Base-by-base conservation (phyloP, 2,329 filamentous ascomycete species). In the Hypoxylon sp. region DNA sequence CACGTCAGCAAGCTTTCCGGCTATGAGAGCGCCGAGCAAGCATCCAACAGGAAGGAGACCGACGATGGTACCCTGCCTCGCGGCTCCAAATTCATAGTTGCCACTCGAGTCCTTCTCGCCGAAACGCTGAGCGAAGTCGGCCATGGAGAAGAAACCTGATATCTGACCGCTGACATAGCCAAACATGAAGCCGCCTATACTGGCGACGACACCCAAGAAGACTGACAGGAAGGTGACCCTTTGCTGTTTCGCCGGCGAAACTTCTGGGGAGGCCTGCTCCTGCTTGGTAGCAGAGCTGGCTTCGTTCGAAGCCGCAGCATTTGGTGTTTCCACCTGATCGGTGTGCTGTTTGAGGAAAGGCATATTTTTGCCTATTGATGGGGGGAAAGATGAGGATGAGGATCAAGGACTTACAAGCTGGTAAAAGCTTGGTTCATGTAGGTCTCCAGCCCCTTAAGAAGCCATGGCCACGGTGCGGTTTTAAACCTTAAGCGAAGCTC, bases 11-110 rank as follows among this genome's bases (percentile, higher is more conserved):
- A 92, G 80, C 27, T 86, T 88, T 8, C 89, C 89, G n/a, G 86
- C 83, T 35, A 84, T 73, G 6, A 91, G 78, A 60, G 88, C 86
- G 50, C 89, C 89, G 33, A 90, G 73, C 27, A 91, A 78, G 22
- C 86, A 87, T 22, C 89, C 89, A 59, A 89, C 83, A 11, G 86
- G 86, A 46, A 90, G 81, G n/a, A 91, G 82, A 71, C 86, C 89
- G 60, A 89, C 86, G 65, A 92, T 89, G 14, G 88, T 86, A 56
- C 90, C 90, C 71, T 90, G 88, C 60, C 89, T 84, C 5, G 84
- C 85, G 17, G 89, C 85, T 61, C 82, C 85, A 78, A 91, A 91
- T 20, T 76, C 71, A 71, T 83, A 82, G 0, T 73, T 70, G 54
- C 82, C 83, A 35, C 81, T 72, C 22, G 75, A 62, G 2, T 81